Evolutionary conservation across 345 rosid genomes (phyloP).

Genomic region (Eutrema yunnanense): DNA sequence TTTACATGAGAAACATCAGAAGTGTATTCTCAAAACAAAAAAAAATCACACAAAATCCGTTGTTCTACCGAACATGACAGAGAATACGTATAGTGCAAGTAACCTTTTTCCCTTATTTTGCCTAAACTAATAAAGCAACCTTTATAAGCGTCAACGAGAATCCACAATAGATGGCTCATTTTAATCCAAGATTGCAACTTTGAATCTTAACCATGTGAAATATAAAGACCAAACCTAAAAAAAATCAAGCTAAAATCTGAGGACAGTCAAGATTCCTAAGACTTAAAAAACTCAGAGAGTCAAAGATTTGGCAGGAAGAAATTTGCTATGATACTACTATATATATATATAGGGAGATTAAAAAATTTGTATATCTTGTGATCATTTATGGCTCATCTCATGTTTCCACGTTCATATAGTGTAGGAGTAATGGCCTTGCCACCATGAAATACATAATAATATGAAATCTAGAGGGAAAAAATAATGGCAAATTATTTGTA

Average conservation of each 20-base stretch:
- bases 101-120: background rate
- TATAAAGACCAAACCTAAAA: constrained; percentile 11
- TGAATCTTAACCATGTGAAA: constrained; percentile 21
- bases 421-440: constrained; percentile 2
- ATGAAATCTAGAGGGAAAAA: background rate
- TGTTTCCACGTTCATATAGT: constrained; percentile 10
- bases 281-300: constrained; percentile 10
- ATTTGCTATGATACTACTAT: too few relatives aligned
- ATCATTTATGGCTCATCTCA: constrained; percentile 1
- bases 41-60: constrained; percentile 24
- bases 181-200: constrained; percentile 17
- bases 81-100: constrained; percentile 34
- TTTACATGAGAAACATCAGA: constrained; percentile 21
- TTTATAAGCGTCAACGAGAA: constrained; percentile 31
- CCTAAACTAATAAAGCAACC: constrained; percentile 13
- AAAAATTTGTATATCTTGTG: background rate
- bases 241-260: constrained; percentile 1
- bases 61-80: constrained; percentile 2
- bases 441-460: background rate
- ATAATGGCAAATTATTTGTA: background rate
- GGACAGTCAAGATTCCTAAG: constrained; percentile 15
- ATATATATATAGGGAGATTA: background rate
- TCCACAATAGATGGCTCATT: constrained; percentile 23
- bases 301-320: constrained; percentile 10
- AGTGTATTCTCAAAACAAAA: background rate